These are phyloP conservation scores for Uronychia setigera DNA, from an alignment of 73 alveolate species.

Conservation along the genomic window DNA sequence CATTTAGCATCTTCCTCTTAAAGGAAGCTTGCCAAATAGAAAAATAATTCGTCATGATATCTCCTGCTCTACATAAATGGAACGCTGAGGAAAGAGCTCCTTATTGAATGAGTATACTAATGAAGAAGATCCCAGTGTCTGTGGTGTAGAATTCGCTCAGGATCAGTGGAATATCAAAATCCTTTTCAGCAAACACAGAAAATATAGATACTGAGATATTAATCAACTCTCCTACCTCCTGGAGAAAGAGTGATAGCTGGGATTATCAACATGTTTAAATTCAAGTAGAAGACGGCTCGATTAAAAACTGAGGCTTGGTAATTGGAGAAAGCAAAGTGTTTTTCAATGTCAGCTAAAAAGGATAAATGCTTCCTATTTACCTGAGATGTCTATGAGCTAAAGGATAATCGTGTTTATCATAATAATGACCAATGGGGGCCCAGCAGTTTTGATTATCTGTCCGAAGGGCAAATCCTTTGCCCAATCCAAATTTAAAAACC, in stretches of 20 bases:
- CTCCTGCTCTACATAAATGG: slow-evolving; percentile 83
- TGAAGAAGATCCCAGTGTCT: slow-evolving; percentile 84
- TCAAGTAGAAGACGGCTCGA: slow-evolving; percentile 80
- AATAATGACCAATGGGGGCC: slow-evolving; percentile 83
- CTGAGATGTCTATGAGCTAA: slow-evolving; percentile 78
- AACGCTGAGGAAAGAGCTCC: slow-evolving; percentile 79
- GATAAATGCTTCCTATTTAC: slow-evolving; percentile 63
- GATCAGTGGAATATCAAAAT: slow-evolving; percentile 76
- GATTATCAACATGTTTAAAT: slow-evolving; percentile 88
- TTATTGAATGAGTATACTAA: slow-evolving; percentile 80
- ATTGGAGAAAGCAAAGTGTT: slow-evolving; percentile 85
- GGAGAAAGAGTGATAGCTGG: slow-evolving; percentile 91
- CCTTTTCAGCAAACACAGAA: slow-evolving; percentile 63
- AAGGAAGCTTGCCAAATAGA: slow-evolving; percentile 85
- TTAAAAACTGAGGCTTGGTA: slow-evolving; percentile 83
- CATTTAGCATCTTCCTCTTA: slow-evolving; percentile 81
- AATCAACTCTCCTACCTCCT: not conserved
- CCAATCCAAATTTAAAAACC: slow-evolving; percentile 33
- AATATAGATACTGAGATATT: slow-evolving; percentile 60
- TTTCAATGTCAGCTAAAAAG: slow-evolving; percentile 28
- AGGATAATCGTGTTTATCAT: slow-evolving; percentile 76
- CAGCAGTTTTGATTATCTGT: slow-evolving; percentile 70
- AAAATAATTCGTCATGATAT: slow-evolving; percentile 76
- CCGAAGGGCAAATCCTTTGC: slow-evolving; percentile 66
- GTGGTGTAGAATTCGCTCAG: slow-evolving; percentile 77